phyloP scores from a whole-genome alignment of 2,329 filamentous ascomycete species.

The Huntiella savannae region DNA sequence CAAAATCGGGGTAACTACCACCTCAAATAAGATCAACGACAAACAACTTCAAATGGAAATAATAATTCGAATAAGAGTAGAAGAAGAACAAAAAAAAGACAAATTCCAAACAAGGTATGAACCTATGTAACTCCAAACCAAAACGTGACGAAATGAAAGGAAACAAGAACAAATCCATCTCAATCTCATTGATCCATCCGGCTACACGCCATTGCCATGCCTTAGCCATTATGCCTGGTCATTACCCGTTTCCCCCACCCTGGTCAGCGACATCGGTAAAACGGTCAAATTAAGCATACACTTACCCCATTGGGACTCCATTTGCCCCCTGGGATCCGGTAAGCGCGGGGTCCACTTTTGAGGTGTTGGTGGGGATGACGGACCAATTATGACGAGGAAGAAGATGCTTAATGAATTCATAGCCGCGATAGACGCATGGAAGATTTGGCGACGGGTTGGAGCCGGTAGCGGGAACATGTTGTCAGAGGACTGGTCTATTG shows the following conservation, averaged over 20 bases:
- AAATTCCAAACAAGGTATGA: not conserved
- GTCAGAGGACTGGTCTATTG: no score
- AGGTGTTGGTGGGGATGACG: no score
- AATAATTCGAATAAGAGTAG: not conserved
- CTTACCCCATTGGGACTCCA: no score
- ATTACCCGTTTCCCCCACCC: no score
- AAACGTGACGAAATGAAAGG: not conserved
- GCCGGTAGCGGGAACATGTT: no score
- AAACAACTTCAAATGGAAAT: not conserved
- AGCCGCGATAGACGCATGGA: slow-evolving; percentile 2
- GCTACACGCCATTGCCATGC: no score
- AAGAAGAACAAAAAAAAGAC: not conserved
- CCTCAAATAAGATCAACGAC: not conserved
- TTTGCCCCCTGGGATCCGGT: no score
- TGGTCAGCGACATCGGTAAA: no score
- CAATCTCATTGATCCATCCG: no score
- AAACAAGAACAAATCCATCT: not conserved
- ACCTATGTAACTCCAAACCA: not conserved
- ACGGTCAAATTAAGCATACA: no score
- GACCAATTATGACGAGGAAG: not conserved
- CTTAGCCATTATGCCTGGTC: no score
- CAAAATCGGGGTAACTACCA: not conserved
- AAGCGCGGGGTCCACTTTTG: no score
- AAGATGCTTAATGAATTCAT: not conserved
- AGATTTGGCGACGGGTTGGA: not conserved